These are phyloP conservation scores for Oryza australiensis DNA, from an alignment of 176 grass and related monocot genomes.

Conservation along the genomic window DNA sequence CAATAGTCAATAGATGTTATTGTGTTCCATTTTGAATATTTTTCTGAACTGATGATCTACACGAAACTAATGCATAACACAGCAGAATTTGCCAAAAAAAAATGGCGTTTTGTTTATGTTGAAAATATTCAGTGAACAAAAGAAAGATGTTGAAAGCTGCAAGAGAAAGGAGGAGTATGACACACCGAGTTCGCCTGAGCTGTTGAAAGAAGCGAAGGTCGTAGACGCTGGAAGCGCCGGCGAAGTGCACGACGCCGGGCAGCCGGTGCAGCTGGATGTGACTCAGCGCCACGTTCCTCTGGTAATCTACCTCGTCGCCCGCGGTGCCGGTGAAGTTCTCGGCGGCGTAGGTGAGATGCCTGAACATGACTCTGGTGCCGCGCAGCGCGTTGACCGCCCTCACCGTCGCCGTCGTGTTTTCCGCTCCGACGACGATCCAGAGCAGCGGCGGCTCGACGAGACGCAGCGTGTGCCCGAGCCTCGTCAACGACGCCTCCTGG, in stretches of 20 bases:
- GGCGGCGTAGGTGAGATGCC: constrained; percentile 47
- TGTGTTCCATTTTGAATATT: background rate
- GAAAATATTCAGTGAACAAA: background rate
- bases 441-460: constrained; percentile 50
- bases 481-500: constrained; percentile 39
- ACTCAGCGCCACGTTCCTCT: constrained; percentile 53
- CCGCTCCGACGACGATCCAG: constrained; percentile 59
- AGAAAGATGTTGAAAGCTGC: background rate
- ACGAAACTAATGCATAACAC: background rate
- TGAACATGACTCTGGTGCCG: constrained; percentile 53
- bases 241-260: constrained; percentile 55
- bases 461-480: constrained; percentile 53
- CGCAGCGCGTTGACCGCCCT: constrained; percentile 40
- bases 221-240: constrained; percentile 42
- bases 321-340: constrained; percentile 30
- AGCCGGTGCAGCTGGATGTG: constrained; percentile 57
- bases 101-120: background rate
- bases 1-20: background rate
- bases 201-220: constrained; percentile 55
- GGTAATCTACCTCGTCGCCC: constrained; percentile 17
- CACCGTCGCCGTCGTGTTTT: constrained; percentile 20
- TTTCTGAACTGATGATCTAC: background rate
- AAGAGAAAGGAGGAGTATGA: background rate
- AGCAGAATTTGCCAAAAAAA: background rate
- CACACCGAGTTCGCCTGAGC: constrained; percentile 56